Conservation (phyloP, 805 yeast species). For the Cyberlindnera amylophila region DNA sequence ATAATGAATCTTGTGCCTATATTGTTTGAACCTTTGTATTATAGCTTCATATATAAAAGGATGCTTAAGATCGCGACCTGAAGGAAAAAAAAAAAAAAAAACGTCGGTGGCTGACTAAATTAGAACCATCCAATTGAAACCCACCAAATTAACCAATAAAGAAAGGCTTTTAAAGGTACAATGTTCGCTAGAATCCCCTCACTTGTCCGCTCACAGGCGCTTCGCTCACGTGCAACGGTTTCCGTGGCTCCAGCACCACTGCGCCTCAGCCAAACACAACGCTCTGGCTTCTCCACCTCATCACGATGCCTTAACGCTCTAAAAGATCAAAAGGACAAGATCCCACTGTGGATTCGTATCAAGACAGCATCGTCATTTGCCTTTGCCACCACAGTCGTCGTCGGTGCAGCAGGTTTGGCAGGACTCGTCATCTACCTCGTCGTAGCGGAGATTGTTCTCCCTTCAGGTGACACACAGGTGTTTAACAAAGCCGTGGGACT, state of each 20-base stretch:
- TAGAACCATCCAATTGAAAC: no score
- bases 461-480: conserved; percentile 87
- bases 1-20: neutral
- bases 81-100: neutral
- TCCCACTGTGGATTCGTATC: conserved; percentile 41
- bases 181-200: neutral
- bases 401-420: conserved; percentile 68
- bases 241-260: neutral
- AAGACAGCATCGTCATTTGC: conserved; percentile 60
- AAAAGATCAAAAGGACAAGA: conserved; percentile 27
- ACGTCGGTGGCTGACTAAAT: no score
- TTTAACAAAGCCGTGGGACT: conserved; percentile 82
- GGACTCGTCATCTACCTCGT: conserved; percentile 68
- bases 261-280: conserved; percentile 3
- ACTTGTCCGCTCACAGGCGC: neutral
- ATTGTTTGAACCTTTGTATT: no score
- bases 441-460: conserved; percentile 75
- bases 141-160: neutral
- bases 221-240: neutral
- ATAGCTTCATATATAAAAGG: no score
- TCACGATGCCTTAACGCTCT: conserved; percentile 3
- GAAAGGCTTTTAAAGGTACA: no score
- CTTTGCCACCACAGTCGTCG: conserved; percentile 54
- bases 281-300: conserved; percentile 8
- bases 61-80: no score